These are phyloP conservation scores for Phallus indusiatus DNA, from an alignment of 768 basidiomycete genomes.

Conservation along the genomic window DNA sequence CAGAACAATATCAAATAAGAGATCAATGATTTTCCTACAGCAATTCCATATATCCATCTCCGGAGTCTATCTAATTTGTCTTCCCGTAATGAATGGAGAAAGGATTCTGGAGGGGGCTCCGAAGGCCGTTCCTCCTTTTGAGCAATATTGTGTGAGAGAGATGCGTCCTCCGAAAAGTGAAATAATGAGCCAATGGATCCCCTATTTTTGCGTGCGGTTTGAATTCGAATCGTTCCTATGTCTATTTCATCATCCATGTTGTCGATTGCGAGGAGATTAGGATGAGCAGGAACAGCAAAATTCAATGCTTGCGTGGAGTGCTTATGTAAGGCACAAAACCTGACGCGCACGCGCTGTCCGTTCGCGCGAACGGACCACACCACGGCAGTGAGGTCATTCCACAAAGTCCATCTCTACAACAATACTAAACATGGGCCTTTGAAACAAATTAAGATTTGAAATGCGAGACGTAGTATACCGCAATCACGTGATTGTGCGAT, in stretches of 20 bases:
- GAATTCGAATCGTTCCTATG: neutral
- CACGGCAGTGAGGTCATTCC: too few relatives aligned
- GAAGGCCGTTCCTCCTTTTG: neutral
- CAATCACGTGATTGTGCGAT: too few relatives aligned
- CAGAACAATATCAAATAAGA: neutral
- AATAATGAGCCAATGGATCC: neutral
- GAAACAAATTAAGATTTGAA: too few relatives aligned
- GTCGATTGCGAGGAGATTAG: neutral
- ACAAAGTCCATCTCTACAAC: too few relatives aligned
- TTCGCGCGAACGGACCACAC: too few relatives aligned
- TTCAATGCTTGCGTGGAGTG: neutral
- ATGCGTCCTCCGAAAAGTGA: neutral
- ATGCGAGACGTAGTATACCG: too few relatives aligned
- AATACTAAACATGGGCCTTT: too few relatives aligned
- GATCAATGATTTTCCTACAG: slow-evolving; percentile 39
- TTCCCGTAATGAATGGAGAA: slow-evolving; percentile 29
- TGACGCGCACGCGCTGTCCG: too few relatives aligned
- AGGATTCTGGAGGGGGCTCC: neutral
- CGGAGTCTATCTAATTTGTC: slow-evolving; percentile 41
- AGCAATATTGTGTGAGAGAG: neutral
- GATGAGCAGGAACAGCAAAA: neutral
- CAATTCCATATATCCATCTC: slow-evolving; percentile 60
- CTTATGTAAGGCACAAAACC: neutral
- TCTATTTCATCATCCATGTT: neutral
- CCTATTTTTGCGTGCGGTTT: neutral